Base-by-base conservation (phyloP, 208 protist genomes). In the Wallacemonas collosoma region DNA sequence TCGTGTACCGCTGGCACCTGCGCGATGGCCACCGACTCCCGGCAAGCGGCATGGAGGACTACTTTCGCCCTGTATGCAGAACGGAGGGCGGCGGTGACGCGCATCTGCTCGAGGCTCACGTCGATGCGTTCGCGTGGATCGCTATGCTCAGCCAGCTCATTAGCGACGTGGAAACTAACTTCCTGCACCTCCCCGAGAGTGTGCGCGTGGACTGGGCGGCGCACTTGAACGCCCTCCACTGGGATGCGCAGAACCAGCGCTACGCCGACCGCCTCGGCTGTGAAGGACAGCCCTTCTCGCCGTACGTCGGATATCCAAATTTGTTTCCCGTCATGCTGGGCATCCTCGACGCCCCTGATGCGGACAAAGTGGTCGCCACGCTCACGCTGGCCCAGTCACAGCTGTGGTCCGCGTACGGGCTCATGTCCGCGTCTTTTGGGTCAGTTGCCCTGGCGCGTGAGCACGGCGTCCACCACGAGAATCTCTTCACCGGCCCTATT, bases 21-120 rank as follows among this genome's bases (percentile, higher is more conserved):
- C 84, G 88, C 55, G 75, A 88, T 62, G 81, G 80, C 38, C 39
- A 80, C 41, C 72, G 77, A 35, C 67, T 93, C 38, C 76, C 80
- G 2, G 82, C 84, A 9, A 93, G 91, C 63, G 91, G 91, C 62
- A 93, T 95, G 91, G 75, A 83, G 67, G 91, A 95, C 78, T 95
- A 95, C 69, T 84, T 88, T 11, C 82, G 91, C 35, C 77, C 82
- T 7, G 47, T 84, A 40, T 93, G 88, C 72, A 14, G 61, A 2
- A 50, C 45, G 12, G 12, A 50, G 45, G 8, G 8, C 8, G 41
- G 8, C 12, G 60, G n/a, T 26, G 87, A 76, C 43, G 76, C 88
- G 70, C 79, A 88, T 43, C 62, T 73, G 47, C 57, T 67, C n/a
- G 91, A 93, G 76, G 85, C 82, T 6, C 88, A 95, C 71, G 85